phyloP scores from a whole-genome alignment of 2,329 filamentous ascomycete species.

The Dryadomyces sulphureus region DNA sequence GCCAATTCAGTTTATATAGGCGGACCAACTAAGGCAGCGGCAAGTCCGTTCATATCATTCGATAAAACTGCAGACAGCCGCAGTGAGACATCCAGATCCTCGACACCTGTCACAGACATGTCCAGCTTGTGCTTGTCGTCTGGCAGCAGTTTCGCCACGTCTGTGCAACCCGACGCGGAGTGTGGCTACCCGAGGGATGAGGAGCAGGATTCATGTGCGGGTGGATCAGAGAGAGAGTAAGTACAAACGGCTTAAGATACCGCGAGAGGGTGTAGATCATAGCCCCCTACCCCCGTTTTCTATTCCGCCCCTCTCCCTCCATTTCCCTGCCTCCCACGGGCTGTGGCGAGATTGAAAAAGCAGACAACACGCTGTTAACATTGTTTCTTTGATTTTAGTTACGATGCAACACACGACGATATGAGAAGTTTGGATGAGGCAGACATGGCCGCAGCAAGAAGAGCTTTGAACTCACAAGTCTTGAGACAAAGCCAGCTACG shows the following conservation, averaged over 20 bases:
- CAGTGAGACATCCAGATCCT: slow-evolving; percentile 10
- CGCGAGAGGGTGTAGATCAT: background rate
- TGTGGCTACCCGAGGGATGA: slow-evolving; percentile 3
- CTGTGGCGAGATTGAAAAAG: background rate
- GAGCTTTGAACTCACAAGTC: background rate
- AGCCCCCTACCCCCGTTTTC: background rate
- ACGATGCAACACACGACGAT: background rate
- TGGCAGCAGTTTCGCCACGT: slow-evolving; percentile 7
- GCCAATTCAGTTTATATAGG: background rate
- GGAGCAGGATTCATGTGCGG: background rate
- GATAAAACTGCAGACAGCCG: background rate
- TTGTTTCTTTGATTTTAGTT: background rate
- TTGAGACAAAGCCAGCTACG: slow-evolving; percentile 3
- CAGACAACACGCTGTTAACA: background rate
- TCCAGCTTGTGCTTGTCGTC: slow-evolving; percentile 8
- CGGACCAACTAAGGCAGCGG: background rate
- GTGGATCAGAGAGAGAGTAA: slow-evolving; percentile 9
- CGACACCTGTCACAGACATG: slow-evolving; percentile 9
- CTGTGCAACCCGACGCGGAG: slow-evolving; percentile 6
- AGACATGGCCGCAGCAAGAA: background rate
- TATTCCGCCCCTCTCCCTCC: background rate
- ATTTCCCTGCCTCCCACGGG: background rate
- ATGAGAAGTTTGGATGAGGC: background rate
- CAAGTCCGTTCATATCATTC: background rate
- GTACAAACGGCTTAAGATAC: background rate